Percentiles rank a stretch among this genome's conserved stretches.
phyloP scores from a whole-genome alignment of 1,284 basidiomycete genomes.

The Cutaneotrichosporon mucoides region DNA sequence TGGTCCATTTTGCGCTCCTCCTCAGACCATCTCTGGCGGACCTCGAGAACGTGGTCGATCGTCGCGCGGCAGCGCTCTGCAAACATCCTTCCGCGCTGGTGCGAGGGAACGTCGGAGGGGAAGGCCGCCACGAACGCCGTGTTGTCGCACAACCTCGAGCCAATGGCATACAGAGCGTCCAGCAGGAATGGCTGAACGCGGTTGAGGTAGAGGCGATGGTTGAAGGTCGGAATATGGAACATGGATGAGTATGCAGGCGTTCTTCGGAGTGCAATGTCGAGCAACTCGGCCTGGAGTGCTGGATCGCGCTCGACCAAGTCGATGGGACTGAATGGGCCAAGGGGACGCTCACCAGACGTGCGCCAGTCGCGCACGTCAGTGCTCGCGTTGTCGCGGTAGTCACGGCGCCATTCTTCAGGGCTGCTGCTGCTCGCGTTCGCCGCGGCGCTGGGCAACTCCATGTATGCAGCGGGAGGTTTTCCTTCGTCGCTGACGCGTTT shows the following conservation, averaged over 20 bases:
- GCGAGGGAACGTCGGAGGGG: conserved; percentile 30
- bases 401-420: conserved; percentile 12
- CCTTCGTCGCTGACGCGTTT: conserved; percentile 14
- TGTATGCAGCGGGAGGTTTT: neutral
- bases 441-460: neutral
- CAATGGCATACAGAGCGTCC: conserved; percentile 49
- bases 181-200: conserved; percentile 48
- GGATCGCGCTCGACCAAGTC: conserved; percentile 40
- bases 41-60: conserved; percentile 34
- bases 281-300: conserved; percentile 35
- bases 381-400: conserved; percentile 7
- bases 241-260: conserved; percentile 48
- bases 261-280: conserved; percentile 40
- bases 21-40: conserved; percentile 29
- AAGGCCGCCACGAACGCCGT: conserved; percentile 29
- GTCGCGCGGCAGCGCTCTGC: conserved; percentile 38
- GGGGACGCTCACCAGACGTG: neutral
- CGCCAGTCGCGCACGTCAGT: conserved; percentile 8
- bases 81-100: conserved; percentile 40
- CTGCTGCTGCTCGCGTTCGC: neutral
- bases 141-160: conserved; percentile 46
- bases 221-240: conserved; percentile 50
- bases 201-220: conserved; percentile 48
- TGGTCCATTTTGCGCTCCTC: conserved; percentile 29
- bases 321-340: conserved; percentile 16